Conservation (phyloP, 2,329 filamentous ascomycete species). For the Colletotrichum spinosum region DNA sequence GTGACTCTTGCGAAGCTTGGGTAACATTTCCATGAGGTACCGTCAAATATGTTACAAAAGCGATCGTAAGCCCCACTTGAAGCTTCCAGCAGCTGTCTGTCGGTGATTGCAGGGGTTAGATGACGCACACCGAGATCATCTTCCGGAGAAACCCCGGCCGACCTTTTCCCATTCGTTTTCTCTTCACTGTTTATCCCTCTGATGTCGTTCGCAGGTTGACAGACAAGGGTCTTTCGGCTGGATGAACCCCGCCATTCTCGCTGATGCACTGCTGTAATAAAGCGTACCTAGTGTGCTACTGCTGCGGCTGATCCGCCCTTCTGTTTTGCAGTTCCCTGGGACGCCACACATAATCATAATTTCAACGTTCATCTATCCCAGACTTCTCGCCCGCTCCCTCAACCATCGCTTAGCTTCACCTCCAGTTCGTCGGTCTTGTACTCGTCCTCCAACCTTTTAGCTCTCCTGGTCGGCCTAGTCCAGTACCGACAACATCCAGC, state of each 20-base stretch:
- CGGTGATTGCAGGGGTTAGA: constrained; percentile 13
- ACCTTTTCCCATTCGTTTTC: constrained; percentile 1
- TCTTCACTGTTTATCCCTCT: neutral
- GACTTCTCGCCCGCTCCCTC: neutral
- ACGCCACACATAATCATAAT: constrained; percentile 36
- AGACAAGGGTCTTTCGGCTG: neutral
- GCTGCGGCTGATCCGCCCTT: too few species aligned
- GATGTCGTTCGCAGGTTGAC: neutral
- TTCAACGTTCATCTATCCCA: constrained; percentile 21
- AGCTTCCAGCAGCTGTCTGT: constrained; percentile 9
- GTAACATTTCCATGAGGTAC: neutral
- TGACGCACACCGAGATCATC: constrained; percentile 33
- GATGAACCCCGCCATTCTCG: constrained; percentile 15
- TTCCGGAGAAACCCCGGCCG: constrained; percentile 27
- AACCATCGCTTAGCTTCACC: too few species aligned
- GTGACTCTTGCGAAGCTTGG: neutral
- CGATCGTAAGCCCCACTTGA: constrained; percentile 1
- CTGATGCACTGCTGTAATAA: neutral
- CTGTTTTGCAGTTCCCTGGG: constrained; percentile 8
- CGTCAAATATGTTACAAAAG: neutral
- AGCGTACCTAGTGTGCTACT: too few species aligned
- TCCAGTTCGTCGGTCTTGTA: too few species aligned
- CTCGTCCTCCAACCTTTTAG: too few species aligned
- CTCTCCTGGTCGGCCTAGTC: too few species aligned
- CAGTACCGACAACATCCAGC: too few species aligned